Conservation (phyloP, 805 yeast genomes). For the Lipomyces yamanashiensis region DNA sequence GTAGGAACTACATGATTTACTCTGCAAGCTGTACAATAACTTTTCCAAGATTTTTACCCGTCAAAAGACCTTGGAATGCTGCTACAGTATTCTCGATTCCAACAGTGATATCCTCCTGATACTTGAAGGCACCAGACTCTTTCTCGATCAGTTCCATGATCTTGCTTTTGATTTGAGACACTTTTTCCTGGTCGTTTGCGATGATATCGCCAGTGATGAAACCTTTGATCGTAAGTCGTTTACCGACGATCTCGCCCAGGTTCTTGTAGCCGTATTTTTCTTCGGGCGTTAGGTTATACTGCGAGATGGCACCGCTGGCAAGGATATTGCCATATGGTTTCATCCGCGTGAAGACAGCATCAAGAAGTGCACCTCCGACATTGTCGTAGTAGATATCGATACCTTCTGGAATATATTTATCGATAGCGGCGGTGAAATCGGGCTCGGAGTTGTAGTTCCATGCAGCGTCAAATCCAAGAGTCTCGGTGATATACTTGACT, state of each 20-base stretch:
- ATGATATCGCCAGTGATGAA: conserved; percentile 56
- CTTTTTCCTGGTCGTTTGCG: conserved; percentile 39
- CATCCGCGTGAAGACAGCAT: conserved; percentile 49
- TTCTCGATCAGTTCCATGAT: conserved; percentile 15
- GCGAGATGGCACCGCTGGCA: conserved; percentile 69
- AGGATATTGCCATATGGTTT: conserved; percentile 49
- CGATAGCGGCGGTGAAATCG: conserved; percentile 46
- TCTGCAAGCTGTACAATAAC: conserved; percentile 29
- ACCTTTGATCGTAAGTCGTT: conserved; percentile 59
- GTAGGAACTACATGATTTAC: background rate
- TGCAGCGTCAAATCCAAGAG: conserved; percentile 58
- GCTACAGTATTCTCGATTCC: conserved; percentile 35
- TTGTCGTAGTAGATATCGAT: conserved; percentile 63
- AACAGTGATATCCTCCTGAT: conserved; percentile 29
- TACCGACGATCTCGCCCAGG: conserved; percentile 54
- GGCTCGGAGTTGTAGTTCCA: conserved; percentile 57
- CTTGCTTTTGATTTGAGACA: conserved; percentile 28
- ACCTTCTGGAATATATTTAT: conserved; percentile 52
- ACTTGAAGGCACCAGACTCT: conserved; percentile 18
- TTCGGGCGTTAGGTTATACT: conserved; percentile 54
- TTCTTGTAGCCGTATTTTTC: conserved; percentile 46
- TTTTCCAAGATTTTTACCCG: conserved; percentile 39
- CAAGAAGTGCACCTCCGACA: conserved; percentile 66
- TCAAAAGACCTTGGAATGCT: conserved; percentile 31
- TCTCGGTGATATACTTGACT: conserved; percentile 56